Evolutionary conservation across 1,284 basidiomycete genomes (phyloP), one percentile per base, ranked within the genome.

Genomic region (Cryptococcus sp.): DNA sequence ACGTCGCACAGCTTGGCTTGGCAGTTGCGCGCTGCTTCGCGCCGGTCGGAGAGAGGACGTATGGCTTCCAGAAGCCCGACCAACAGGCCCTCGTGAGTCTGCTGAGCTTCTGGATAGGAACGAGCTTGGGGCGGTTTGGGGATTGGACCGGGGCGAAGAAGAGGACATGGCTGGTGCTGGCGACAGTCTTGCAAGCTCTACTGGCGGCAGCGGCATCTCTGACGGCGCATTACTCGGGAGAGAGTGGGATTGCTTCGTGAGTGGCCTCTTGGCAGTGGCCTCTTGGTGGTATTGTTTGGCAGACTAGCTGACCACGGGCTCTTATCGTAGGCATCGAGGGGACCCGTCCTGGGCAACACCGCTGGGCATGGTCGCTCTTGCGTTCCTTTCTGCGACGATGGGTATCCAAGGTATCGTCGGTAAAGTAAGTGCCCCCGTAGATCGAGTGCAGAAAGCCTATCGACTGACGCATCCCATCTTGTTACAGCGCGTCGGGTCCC

Each of bases 61-160:
- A 61, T 36, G 68, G 65, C 2, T 91, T 92, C 78, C 87, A 87
- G 69, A 82, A 83, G 57, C 80, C 87, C 6, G 91, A 93, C 69
- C 84, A 85, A 71, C 89, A 91, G 72, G 91, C 91, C 8, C 79
- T 93, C 50, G 83, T 82, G 42, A 91, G 88, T 24, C 76, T 93
- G 18, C 66, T 89, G 57, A 78, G 83, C 13, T 94, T 94, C 81
- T 80, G 77, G 51, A 38, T 78, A 39, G 79, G 79, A 1, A 70
- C 78, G 7, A 65, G 64, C 42, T 56, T 79, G 23, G 79, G 78
- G 1, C 66, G 77, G 21, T 54, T 79, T 18, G 78, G 78, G n/a
- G 77, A 77, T 58, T 61, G 80, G 56, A 79, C 90, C 37, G 89
- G 90, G 0, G 68, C 83, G 4, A 83, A 84, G 70, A 84, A 83